Evolutionary conservation across 495 filamentous ascomycete species (phyloP).

Genomic region (Hypoxylon subgilvum): DNA sequence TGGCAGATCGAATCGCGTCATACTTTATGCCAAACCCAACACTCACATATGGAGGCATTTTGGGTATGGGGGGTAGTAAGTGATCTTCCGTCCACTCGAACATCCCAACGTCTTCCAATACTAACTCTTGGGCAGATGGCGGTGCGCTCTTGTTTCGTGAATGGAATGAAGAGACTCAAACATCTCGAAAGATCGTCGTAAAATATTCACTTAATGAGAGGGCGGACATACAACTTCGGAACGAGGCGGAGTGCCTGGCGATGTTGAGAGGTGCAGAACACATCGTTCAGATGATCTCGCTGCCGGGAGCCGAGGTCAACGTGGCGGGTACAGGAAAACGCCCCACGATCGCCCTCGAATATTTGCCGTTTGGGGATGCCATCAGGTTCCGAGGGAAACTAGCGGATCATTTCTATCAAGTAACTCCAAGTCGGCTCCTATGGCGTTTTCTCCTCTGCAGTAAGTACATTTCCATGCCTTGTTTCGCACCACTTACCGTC

Average conservation of each 20-base stretch:
- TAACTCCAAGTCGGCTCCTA: conserved; percentile 10
- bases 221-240: conserved; percentile 4
- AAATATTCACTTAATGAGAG: conserved; percentile 14
- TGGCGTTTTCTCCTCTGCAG: conserved; percentile 22
- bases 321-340: background rate
- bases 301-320: background rate
- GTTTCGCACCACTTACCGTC: background rate
- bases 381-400: background rate
- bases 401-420: too few relatives aligned
- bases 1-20: background rate
- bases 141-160: background rate
- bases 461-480: background rate
- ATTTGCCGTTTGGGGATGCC: background rate
- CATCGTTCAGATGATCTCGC: conserved; percentile 7
- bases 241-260: conserved; percentile 10
- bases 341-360: conserved; percentile 16
- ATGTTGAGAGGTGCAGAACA: conserved; percentile 13
- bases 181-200: conserved; percentile 2
- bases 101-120: background rate
- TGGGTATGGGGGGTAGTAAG: background rate
- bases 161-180: background rate
- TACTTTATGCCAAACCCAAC: background rate
- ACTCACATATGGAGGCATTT: background rate
- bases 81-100: background rate
- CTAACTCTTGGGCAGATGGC: conserved; percentile 1